Evolutionary conservation across 2,329 filamentous ascomycete species (phyloP).

Genomic region (Diaporthe aspalathi): DNA sequence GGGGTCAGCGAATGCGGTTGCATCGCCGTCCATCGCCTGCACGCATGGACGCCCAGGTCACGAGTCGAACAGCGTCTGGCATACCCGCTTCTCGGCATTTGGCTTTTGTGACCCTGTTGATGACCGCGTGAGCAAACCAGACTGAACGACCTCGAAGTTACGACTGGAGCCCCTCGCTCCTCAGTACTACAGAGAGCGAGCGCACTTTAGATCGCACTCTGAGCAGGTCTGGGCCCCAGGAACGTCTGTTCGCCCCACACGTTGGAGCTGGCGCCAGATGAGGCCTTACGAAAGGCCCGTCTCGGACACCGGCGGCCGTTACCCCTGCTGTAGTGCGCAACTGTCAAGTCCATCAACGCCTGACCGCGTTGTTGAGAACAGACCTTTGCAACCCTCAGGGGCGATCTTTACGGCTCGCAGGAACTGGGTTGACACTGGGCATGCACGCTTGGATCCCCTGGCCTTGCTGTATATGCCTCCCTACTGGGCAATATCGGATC

Average conservation of each 20-base stretch:
- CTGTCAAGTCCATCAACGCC: constrained; percentile 1
- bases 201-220: not conserved
- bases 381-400: not conserved
- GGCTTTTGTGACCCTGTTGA: not conserved
- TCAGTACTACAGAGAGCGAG: not conserved
- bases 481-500: constrained; percentile 7
- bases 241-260: constrained; percentile 4
- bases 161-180: not conserved
- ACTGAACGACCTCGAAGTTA: not conserved
- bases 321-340: constrained; percentile 2
- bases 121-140: not conserved
- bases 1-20: not conserved
- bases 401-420: not conserved
- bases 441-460: constrained; percentile 20
- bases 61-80: constrained; percentile 3
- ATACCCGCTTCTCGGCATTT: not conserved
- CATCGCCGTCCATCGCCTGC: no score
- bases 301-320: constrained; percentile 18
- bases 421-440: constrained; percentile 1
- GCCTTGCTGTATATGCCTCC: not conserved
- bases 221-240: not conserved
- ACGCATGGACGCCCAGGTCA: not conserved
- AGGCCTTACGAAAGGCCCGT: not conserved
- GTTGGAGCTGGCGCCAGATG: not conserved
- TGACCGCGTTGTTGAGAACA: not conserved